A percentile compares a stretch with the other conserved stretches of the same genome.
These are phyloP conservation scores for Porphyridium purpureum DNA, from an alignment of 23 red algal genomes.

Conservation along the genomic window DNA sequence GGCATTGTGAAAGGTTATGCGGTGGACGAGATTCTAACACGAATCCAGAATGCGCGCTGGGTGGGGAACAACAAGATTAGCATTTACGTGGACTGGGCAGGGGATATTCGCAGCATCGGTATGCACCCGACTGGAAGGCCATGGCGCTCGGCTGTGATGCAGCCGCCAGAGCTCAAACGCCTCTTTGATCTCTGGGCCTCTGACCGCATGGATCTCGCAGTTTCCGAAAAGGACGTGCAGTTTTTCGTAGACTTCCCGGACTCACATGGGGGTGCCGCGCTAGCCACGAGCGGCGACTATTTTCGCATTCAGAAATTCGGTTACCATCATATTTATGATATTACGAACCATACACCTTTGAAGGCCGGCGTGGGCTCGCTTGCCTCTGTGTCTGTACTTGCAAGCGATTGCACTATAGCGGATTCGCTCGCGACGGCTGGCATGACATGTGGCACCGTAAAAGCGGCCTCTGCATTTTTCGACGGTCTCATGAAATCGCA, in stretches of 20 bases:
- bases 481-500: background rate
- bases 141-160: conserved; percentile 27
- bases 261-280: conserved; percentile 3
- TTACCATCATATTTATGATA: conserved; percentile 29
- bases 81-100: conserved; percentile 45
- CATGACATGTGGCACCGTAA: conserved; percentile 21
- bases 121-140: conserved; percentile 15
- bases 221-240: background rate
- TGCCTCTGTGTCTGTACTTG: conserved; percentile 25
- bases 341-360: conserved; percentile 1
- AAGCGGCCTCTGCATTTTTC: conserved; percentile 8
- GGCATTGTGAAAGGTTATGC: conserved; percentile 33
- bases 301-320: conserved; percentile 28
- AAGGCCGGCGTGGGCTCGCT: conserved; percentile 11
- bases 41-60: too few species aligned
- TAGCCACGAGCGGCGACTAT: conserved; percentile 41
- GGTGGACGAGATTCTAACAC: conserved; percentile 14
- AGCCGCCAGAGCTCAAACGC: conserved; percentile 15
- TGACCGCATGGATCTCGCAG: background rate
- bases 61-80: background rate
- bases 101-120: conserved; percentile 24
- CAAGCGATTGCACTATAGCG: conserved; percentile 17
- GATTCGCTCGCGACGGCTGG: conserved; percentile 45
- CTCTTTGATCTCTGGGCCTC: conserved; percentile 21
- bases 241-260: conserved; percentile 4